Percentiles rank a stretch among this genome's conserved stretches.
Conservation (phyloP, 140 eudicot species). For the Senecio squalidus region DNA sequence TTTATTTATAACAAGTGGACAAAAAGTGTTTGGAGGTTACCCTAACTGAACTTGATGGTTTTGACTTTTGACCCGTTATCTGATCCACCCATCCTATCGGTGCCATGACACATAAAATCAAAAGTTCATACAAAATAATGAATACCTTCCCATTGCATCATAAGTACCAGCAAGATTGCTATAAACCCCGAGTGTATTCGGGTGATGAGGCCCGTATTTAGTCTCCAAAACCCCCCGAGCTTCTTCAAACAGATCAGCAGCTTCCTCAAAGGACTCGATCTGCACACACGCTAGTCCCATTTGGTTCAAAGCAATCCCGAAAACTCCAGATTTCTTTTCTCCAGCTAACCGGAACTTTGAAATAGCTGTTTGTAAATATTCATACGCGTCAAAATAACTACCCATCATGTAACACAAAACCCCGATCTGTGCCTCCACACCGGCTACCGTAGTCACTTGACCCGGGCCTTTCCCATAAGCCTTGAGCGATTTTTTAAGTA, state of each 20-base stretch:
- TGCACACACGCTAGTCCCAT: slow-evolving; percentile 80
- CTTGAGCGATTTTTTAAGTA: slow-evolving; percentile 67
- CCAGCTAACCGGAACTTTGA: slow-evolving; percentile 49
- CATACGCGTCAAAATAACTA: background rate
- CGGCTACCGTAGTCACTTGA: slow-evolving; percentile 9
- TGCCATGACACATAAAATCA: no score
- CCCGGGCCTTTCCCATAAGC: slow-evolving; percentile 55
- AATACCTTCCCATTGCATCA: slow-evolving; percentile 94
- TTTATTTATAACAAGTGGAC: no score
- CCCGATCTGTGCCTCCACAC: background rate
- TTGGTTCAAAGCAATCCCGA: slow-evolving; percentile 76
- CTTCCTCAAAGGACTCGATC: slow-evolving; percentile 54
- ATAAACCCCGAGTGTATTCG: slow-evolving; percentile 75
- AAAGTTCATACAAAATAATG: no score
- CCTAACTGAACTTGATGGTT: no score
- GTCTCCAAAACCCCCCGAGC: slow-evolving; percentile 61
- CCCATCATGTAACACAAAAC: background rate
- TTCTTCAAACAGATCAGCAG: slow-evolving; percentile 76
- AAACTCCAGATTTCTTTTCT: slow-evolving; percentile 62
- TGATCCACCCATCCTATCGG: no score
- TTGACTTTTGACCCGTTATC: no score
- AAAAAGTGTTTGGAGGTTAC: no score
- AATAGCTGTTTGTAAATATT: slow-evolving; percentile 33
- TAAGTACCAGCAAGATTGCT: slow-evolving; percentile 95
- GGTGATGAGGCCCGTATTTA: slow-evolving; percentile 75